A percentile compares a stretch with the other conserved stretches of the same genome.
These are phyloP conservation scores for Dictyostelium intermedium DNA, from an alignment of 78 protist genomes.

Conservation along the genomic window DNA sequence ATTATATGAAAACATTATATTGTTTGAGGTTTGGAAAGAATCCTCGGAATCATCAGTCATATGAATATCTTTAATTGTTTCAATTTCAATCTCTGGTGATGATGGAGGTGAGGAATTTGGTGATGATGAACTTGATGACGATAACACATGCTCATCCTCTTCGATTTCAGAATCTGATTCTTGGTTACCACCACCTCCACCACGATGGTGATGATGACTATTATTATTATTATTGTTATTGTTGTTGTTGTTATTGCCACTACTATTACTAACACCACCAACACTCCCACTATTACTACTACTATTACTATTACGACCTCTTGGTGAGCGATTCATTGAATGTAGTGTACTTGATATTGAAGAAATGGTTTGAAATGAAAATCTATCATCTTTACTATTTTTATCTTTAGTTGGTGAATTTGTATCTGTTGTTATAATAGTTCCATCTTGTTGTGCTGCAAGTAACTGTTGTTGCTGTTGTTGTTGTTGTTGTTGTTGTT, in stretches of 20 bases:
- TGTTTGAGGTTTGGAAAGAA: background rate
- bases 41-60: conserved; percentile 18
- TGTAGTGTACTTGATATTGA: conserved; percentile 21
- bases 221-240: background rate
- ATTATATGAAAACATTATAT: background rate
- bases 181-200: background rate
- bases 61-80: background rate
- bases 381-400: background rate
- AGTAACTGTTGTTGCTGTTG: background rate
- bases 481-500: conserved; percentile 1
- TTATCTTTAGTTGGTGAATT: background rate
- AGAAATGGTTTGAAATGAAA: conserved; percentile 7
- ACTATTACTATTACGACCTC: background rate
- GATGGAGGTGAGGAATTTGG: background rate
- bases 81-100: conserved; percentile 21
- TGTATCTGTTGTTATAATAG: background rate
- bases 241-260: background rate
- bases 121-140: background rate
- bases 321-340: background rate
- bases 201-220: background rate
- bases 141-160: background rate
- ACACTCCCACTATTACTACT: background rate
- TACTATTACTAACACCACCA: background rate
- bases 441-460: background rate
- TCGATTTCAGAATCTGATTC: background rate